Evolutionary conservation across 306 rosid species (phyloP).

Genomic region (Herpetospermum pedunculosum): DNA sequence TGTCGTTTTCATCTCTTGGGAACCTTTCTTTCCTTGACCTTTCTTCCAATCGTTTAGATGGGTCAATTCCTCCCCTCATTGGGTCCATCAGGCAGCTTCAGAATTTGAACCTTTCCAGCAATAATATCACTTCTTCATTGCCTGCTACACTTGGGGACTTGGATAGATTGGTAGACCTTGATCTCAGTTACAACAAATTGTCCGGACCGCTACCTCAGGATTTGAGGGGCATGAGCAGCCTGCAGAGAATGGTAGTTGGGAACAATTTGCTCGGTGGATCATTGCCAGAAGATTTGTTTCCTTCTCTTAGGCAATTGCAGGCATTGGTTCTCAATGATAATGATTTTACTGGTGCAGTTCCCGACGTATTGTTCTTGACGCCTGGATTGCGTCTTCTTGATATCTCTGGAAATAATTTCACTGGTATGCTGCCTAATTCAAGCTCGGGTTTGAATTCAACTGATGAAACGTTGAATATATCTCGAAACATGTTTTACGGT

Average conservation of each 20-base stretch:
- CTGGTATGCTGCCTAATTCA: constrained; percentile 53
- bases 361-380: constrained; percentile 40
- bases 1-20: constrained; percentile 30
- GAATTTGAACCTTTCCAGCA: constrained; percentile 61
- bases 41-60: constrained; percentile 46
- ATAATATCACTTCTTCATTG: constrained; percentile 37
- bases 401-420: constrained; percentile 59
- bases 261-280: constrained; percentile 45
- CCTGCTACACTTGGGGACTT: constrained; percentile 59
- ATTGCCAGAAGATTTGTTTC: constrained; percentile 37
- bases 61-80: constrained; percentile 42
- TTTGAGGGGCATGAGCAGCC: constrained; percentile 43
- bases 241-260: constrained; percentile 41
- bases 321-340: constrained; percentile 39
- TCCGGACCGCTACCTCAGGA: constrained; percentile 34
- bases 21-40: constrained; percentile 59
- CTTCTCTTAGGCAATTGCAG: constrained; percentile 31
- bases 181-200: constrained; percentile 61
- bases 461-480: constrained; percentile 35
- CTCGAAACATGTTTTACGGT: constrained; percentile 68
- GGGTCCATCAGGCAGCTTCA: constrained; percentile 51
- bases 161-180: constrained; percentile 61
- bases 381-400: constrained; percentile 52
- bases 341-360: constrained; percentile 49
- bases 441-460: constrained; percentile 26